Evolutionary conservation across 306 rosid species (phyloP), one percentile per base, ranked within the genome.

Genomic region (Lupinus albus): DNA sequence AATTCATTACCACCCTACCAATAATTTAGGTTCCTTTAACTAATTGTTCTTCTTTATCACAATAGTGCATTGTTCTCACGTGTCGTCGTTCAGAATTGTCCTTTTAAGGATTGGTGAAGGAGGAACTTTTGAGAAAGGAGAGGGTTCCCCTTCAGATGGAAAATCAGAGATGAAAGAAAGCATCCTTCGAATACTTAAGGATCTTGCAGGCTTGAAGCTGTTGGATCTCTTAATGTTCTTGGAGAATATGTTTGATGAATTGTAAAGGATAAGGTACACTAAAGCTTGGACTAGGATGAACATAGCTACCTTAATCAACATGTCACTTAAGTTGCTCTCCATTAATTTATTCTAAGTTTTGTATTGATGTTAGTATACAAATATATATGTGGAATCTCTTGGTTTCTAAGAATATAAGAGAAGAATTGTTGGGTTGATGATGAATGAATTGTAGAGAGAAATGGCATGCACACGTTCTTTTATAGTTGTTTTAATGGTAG

Each of bases 201-300:
- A 89, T 0, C 98, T 84, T 3, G 93, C 88, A 0, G 93, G 81
- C 70, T 57, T 75, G 73, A 92, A 92, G 80, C 89, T 92, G 30
- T 74, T 64, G 0, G 96, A 67, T 69, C 84, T 82, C 80, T 73
- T 64, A 0, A 11, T 66, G 12, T 67, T 61, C 49, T 76, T 81
- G 80, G 92, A 86, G 88, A 92, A 89, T 61, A 86, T 52, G 77
- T 80, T 81, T 25, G 98, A 92, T 35, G 98, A 92, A 11, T 84
- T 86, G 2, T 88, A 83, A 41, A 92, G 95, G 48, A 92, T 92
- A 10, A 92, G 79, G 75, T 89, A 92, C 8, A 92, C 95, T 78
- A 92, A 71, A 68, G 65, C 82, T 61, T 89, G 98, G 25, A 92
- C 84, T 0, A 87, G 11, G 44, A 86, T 3, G 68, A 92, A 92